Evolutionary conservation across 2,329 filamentous ascomycete species (phyloP).

Genomic region (Ceratocystis destructans): DNA sequence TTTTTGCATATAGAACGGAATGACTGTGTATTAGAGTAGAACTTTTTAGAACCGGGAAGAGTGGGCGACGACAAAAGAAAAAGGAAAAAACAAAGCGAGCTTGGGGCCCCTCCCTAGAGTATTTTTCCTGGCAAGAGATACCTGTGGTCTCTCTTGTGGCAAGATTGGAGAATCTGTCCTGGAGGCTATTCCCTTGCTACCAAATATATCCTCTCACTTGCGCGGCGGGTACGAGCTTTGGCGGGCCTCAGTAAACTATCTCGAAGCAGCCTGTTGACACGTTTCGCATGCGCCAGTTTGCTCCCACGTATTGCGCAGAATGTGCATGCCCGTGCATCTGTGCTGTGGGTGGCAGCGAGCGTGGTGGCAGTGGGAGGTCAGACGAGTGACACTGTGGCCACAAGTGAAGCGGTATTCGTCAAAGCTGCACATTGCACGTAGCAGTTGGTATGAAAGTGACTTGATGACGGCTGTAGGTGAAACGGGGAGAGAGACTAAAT

Average conservation of each 20-base stretch:
- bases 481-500: too few species aligned
- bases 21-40: not conserved
- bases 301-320: slow-evolving; percentile 45
- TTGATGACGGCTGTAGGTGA: too few species aligned
- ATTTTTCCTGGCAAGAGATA: too few species aligned
- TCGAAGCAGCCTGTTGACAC: slow-evolving; percentile 26
- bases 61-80: too few species aligned
- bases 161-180: too few species aligned
- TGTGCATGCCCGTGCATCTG: slow-evolving; percentile 54
- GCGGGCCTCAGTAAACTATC: not conserved
- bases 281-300: slow-evolving; percentile 40
- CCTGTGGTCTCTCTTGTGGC: too few species aligned
- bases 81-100: too few species aligned
- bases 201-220: not conserved
- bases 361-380: slow-evolving; percentile 60
- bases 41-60: not conserved
- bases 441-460: not conserved
- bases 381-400: slow-evolving; percentile 43
- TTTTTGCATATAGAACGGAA: not conserved
- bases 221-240: not conserved
- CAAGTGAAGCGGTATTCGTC: slow-evolving; percentile 57
- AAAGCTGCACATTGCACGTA: slow-evolving; percentile 50
- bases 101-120: too few species aligned
- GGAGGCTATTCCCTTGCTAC: not conserved
- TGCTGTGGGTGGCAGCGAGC: slow-evolving; percentile 60